Conservation (phyloP, 2,329 filamentous ascomycete species). For the Neofusicoccum cordaticola region DNA sequence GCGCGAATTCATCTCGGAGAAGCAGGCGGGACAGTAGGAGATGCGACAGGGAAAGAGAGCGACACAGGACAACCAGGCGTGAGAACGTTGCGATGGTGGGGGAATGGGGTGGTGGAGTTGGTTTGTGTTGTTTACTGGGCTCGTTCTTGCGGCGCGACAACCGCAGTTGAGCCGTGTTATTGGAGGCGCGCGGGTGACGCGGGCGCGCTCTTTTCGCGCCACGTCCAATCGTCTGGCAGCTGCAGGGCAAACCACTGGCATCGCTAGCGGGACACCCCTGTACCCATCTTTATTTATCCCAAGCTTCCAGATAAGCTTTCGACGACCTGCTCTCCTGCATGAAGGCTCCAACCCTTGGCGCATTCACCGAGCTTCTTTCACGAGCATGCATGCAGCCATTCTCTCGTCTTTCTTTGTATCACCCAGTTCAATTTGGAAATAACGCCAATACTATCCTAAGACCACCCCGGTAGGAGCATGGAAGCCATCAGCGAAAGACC, state of each 20-base stretch:
- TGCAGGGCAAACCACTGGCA: background rate
- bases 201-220: slow-evolving; percentile 6
- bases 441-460: background rate
- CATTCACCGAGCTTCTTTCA: background rate
- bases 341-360: background rate
- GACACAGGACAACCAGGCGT: background rate
- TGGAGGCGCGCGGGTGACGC: slow-evolving; percentile 13
- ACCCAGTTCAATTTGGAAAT: background rate
- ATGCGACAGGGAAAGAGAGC: background rate
- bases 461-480: background rate
- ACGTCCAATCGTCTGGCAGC: background rate
- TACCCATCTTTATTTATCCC: background rate
- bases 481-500: background rate
- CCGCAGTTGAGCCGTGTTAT: slow-evolving; percentile 7
- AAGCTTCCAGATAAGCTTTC: background rate
- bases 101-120: background rate
- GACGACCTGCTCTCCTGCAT: background rate
- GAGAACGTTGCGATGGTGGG: background rate
- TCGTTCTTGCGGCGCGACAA: slow-evolving; percentile 4
- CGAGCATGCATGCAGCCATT: background rate
- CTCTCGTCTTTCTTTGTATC: background rate
- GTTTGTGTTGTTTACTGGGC: slow-evolving; percentile 7
- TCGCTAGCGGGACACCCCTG: background rate
- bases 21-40: background rate
- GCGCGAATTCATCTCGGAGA: slow-evolving; percentile 39